These are phyloP conservation scores for Daldinia decipiens DNA, from an alignment of 495 filamentous ascomycete genomes.

Conservation along the genomic window DNA sequence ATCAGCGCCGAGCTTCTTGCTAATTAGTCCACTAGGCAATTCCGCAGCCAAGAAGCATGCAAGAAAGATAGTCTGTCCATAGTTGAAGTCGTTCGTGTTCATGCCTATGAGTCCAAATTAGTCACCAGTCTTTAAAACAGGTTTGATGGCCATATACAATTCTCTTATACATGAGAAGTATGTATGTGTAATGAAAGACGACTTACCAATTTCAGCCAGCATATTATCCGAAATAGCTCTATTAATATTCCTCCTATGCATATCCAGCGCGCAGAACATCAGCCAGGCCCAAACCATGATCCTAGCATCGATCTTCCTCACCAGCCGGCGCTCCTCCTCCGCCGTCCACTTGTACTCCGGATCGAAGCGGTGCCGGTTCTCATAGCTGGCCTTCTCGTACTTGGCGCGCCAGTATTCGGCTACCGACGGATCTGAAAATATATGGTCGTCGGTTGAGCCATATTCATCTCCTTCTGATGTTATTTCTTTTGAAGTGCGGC, in stretches of 20 bases:
- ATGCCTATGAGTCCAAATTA: conserved; percentile 43
- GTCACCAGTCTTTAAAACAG: not conserved
- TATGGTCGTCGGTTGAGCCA: conserved; percentile 49
- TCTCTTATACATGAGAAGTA: not conserved
- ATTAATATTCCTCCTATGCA: conserved; percentile 58
- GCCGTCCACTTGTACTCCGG: conserved; percentile 59
- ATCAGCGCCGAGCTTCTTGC: conserved; percentile 60
- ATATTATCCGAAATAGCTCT: conserved; percentile 59
- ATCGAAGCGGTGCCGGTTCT: conserved; percentile 68
- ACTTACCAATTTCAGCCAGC: conserved; percentile 49
- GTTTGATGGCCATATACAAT: not conserved
- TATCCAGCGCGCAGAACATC: conserved; percentile 59
- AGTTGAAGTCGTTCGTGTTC: conserved; percentile 62
- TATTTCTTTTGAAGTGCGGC: conserved; percentile 12
- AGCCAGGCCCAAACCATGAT: conserved; percentile 56
- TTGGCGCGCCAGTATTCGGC: conserved; percentile 58
- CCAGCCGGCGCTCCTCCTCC: conserved; percentile 59
- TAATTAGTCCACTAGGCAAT: conserved; percentile 58
- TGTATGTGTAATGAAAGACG: not conserved
- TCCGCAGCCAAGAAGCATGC: conserved; percentile 60
- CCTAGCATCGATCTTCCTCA: conserved; percentile 56
- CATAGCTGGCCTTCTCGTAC: conserved; percentile 63
- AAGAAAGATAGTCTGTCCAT: conserved; percentile 58
- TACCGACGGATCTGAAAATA: conserved; percentile 58
- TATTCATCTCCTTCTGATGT: conserved; percentile 40